Evolutionary conservation across 306 rosid genomes (phyloP), one percentile per base, ranked within the genome.

Genomic region (Oemleria cerasiformis): DNA sequence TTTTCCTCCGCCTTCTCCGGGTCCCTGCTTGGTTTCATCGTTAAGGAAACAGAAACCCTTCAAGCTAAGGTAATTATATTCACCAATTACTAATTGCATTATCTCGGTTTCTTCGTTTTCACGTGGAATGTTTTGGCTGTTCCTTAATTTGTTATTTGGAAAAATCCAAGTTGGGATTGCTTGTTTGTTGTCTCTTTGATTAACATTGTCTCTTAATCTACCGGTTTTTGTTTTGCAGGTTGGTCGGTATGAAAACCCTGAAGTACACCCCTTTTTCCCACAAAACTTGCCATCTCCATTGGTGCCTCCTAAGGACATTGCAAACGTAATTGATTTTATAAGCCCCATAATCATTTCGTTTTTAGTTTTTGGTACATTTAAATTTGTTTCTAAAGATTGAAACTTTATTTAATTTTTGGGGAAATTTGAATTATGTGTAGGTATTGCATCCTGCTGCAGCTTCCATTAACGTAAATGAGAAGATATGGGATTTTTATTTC

Each of bases 231-330:
- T 6, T 34, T 13, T 59, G 21, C 90, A 95, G 99, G 92, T 88
- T 30, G 99, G 97, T 71, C 84, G 90, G 74, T 95, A 82, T 76
- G 73, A 80, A 59, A 88, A 75, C 78, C 97, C 92, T 9, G 97
- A 91, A 88, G 96, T 89, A 76, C 81, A 82, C 47, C 86, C 99
- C 0, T 95, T 89, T 77, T 95, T 82, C 74, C 96, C 93, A 2
- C 84, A 83, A 51, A 49, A 73, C 65, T 70, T 91, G 58, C 80
- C 83, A 7, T 60, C 72, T 74, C 81, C 96, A n/a, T 2, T 79
- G 76, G 88, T 83, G 82, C 87, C 88, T 30, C 70, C 75, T 81
- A 73, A 80, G 74, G 70, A 85, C 54, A 80, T 54, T 82, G 72
- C 86, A 58, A 48, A 73, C 80, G 99, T 95, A 85, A 75, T 58